Percentiles rank a stretch among this genome's conserved stretches.
Conservation (phyloP, 192 early-diverging fungal genomes). For the Mortierella antarctica region DNA sequence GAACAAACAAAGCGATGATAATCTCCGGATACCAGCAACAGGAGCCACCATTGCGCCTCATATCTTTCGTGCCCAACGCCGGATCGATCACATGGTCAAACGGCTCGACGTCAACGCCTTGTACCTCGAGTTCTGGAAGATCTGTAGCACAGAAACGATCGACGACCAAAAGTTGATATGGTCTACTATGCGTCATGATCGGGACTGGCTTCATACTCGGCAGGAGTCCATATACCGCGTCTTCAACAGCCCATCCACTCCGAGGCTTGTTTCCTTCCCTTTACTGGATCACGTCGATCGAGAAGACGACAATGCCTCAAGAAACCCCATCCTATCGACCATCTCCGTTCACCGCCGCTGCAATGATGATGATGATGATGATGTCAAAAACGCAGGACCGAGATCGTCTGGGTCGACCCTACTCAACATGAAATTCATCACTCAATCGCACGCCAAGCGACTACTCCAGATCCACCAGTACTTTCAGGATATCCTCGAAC, state of each 20-base stretch:
- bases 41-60: not conserved
- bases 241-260: conserved; percentile 15
- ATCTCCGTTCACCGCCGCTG: too few relatives aligned
- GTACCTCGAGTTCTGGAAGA: conserved; percentile 47
- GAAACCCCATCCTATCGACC: too few relatives aligned
- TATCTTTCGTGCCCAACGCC: conserved; percentile 1
- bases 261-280: conserved; percentile 2
- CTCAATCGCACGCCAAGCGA: conserved; percentile 22
- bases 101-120: conserved; percentile 18
- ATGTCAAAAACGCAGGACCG: not conserved
- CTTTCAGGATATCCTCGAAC: conserved; percentile 27
- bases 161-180: conserved; percentile 33
- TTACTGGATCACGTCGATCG: not conserved
- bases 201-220: not conserved
- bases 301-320: not conserved
- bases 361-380: too few relatives aligned
- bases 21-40: not conserved
- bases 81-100: conserved; percentile 20
- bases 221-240: conserved; percentile 26
- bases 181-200: not conserved
- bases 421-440: conserved; percentile 4
- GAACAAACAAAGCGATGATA: too few relatives aligned
- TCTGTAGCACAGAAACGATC: conserved; percentile 15
- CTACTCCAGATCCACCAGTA: conserved; percentile 46
- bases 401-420: not conserved